Conservation (phyloP, 352 stramenopile species). For the Pythium rishiriense region DNA sequence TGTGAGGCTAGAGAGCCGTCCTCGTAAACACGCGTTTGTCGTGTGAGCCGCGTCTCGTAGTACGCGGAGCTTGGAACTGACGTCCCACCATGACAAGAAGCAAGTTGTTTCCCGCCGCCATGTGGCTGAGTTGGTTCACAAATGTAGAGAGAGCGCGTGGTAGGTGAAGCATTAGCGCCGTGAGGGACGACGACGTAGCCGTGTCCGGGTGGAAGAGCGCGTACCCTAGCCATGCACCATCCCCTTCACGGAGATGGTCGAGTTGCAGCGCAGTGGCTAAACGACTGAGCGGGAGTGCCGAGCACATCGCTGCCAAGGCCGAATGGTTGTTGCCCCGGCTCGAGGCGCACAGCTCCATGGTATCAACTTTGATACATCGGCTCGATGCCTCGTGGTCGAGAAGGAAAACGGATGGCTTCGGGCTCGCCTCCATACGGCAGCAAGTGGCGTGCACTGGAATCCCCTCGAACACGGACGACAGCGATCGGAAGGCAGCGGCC, state of each 20-base stretch:
- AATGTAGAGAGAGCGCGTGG: too few relatives aligned
- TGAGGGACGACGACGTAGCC: neutral
- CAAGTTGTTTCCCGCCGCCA: constrained; percentile 2
- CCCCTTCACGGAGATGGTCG: neutral
- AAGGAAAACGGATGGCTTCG: too few relatives aligned
- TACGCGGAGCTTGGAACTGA: neutral
- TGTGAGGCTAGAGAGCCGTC: too few relatives aligned
- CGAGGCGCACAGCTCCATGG: too few relatives aligned
- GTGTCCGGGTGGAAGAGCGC: constrained; percentile 11
- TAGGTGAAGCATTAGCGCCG: neutral
- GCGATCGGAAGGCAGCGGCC: too few relatives aligned
- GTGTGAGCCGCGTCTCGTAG: neutral
- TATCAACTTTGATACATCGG: too few relatives aligned
- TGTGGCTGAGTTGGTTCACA: neutral
- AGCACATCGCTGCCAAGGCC: neutral
- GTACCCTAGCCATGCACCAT: constrained; percentile 9
- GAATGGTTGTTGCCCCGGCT: neutral
- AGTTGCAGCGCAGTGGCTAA: too few relatives aligned
- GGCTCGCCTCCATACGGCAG: too few relatives aligned
- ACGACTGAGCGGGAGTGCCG: neutral
- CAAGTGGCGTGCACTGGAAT: too few relatives aligned
- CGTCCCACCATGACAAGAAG: neutral
- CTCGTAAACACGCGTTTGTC: too few relatives aligned
- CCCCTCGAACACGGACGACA: too few relatives aligned
- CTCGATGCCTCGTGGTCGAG: neutral